These are phyloP conservation scores for Pseudevernia furfuracea DNA, from an alignment of 495 filamentous ascomycete genomes.

Conservation along the genomic window DNA sequence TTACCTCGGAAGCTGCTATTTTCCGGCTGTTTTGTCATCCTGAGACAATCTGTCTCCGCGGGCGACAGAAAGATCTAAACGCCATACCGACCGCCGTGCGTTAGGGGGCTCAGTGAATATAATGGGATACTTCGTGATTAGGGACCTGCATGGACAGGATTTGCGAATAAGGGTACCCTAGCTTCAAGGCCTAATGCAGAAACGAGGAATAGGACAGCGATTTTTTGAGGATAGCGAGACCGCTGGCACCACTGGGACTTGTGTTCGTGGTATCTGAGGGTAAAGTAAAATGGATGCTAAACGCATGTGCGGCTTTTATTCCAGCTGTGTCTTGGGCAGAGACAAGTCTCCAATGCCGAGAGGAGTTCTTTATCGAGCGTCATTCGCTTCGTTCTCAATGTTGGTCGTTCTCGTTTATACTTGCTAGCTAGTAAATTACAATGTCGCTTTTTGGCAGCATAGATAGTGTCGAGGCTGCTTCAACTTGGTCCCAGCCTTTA, in stretches of 20 bases:
- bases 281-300: neutral
- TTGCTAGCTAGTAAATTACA: neutral
- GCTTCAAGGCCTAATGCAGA: neutral
- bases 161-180: neutral
- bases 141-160: neutral
- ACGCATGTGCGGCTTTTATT: neutral
- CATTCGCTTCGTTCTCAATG: neutral
- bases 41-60: neutral
- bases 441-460: neutral
- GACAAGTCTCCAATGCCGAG: neutral
- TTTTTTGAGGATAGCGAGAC: neutral
- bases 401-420: neutral
- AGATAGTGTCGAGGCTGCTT: neutral
- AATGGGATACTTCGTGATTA: neutral
- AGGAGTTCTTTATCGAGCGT: neutral
- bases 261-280: neutral
- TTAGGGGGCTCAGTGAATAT: neutral
- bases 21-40: neutral
- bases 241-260: neutral
- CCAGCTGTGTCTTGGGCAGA: neutral
- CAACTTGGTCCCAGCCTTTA: neutral
- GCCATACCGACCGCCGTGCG: neutral
- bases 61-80: neutral
- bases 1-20: neutral
- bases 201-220: neutral